Base-by-base conservation (phyloP, 352 stramenopile genomes). In the Pythium scleroteichum region DNA sequence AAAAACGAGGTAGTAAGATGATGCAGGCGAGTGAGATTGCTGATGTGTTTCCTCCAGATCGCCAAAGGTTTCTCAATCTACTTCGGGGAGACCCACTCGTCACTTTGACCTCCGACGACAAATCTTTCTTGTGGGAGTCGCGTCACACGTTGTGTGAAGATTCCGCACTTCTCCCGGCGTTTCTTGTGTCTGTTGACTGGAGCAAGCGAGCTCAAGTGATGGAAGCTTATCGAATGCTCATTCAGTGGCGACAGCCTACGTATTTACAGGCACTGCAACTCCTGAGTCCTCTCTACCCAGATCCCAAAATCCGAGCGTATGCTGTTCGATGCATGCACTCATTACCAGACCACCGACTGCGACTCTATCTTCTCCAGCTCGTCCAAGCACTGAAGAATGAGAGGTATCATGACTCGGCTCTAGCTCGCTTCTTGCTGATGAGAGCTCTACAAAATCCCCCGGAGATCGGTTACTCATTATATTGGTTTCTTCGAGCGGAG, bases 241-340 rank as follows among this genome's bases (percentile, higher is more conserved):
- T 90, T 38, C 58, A 79, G 5, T 97, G 90, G 90, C 75, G 73
- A 3, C 81, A 83, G 19, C 84, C 87, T 10, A 92, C 83, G 1
- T 92, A 90, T 44, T 52, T 95, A 9, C 80, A 94, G 58, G 90
- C 90, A 2, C 79, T 97, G 16, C 90, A 97, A 60, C 66, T 97
- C 20, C 68, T 97, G 1, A 95, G 85, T 55, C 75, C 77, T 12
- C 65, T 88, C 14, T 96, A 91, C 56, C 78, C 90, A 14, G 92
- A 98, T 56, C 92, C 92, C 0, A 96, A 97, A 71, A 88, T 98
- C 9, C 84, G 92, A n/a, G 90, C 92, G 1, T 96, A 96, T 53
- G 92, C 92, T 17, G 92, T 98, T 41, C 84, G 88, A 2, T 96
- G 85, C 59, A 88, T 98, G 57, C 82, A 97, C 44, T 75, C 74